Evolutionary conservation across 2,329 filamentous ascomycete species (phyloP).

Genomic region (Cordyceps fumosorosea): DNA sequence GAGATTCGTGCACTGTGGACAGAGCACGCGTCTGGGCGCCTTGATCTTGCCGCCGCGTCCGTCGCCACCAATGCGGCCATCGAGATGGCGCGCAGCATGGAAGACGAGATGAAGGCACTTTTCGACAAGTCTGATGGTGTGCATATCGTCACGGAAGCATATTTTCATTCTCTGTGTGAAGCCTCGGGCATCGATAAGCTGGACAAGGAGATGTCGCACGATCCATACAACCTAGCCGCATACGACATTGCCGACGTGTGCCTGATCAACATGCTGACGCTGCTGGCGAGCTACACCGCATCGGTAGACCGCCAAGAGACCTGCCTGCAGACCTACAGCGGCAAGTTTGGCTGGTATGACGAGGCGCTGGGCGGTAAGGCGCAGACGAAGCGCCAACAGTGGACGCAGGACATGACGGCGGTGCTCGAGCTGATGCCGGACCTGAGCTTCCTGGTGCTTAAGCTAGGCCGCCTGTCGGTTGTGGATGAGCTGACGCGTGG

Average conservation of each 20-base stretch:
- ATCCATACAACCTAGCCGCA: constrained; percentile 13
- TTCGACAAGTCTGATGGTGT: constrained; percentile 8
- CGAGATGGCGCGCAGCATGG: constrained; percentile 18
- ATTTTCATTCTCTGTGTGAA: constrained; percentile 6
- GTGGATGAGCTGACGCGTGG: no score
- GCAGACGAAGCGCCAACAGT: no score
- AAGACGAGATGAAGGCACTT: constrained; percentile 40
- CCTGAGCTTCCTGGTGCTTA: no score
- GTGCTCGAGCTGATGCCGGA: no score
- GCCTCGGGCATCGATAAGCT: constrained; percentile 4
- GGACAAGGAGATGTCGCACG: not conserved
- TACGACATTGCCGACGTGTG: constrained; percentile 14
- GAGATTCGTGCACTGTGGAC: constrained; percentile 16
- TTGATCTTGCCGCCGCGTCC: constrained; percentile 18
- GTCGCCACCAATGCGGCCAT: constrained; percentile 19
- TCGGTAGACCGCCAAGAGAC: not conserved
- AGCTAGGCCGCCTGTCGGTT: no score
- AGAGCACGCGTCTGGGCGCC: not conserved
- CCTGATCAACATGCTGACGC: not conserved
- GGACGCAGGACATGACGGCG: no score
- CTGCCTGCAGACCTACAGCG: no score
- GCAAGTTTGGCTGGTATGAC: no score
- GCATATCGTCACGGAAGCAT: not conserved
- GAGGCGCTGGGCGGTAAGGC: no score
- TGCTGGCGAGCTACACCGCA: no score